phyloP scores from a whole-genome alignment of 371 early-diverging fungal species.

The Nematocida ausubeli region DNA sequence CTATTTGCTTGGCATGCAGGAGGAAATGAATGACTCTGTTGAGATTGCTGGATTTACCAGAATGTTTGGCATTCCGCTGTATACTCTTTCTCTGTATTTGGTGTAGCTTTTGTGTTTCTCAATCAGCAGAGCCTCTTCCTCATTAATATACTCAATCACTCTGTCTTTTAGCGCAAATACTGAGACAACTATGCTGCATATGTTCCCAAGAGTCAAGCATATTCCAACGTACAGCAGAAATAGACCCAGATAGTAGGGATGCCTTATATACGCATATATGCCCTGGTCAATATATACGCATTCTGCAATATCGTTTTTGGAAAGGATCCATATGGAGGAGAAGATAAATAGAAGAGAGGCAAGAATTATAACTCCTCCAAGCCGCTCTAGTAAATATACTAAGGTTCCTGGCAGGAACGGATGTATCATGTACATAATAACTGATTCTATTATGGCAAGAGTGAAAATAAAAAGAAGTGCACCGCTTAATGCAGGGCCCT shows the following conservation, averaged over 20 bases:
- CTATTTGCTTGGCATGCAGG: neutral
- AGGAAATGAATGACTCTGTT: neutral
- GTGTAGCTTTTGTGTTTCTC: conserved; percentile 45
- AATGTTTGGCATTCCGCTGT: conserved; percentile 11
- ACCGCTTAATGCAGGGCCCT: conserved; percentile 7
- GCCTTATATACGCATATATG: conserved; percentile 50
- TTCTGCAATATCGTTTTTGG: conserved; percentile 5
- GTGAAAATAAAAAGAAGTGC: conserved; percentile 16
- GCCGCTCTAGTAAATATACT: neutral
- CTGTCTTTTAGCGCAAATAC: conserved; percentile 2
- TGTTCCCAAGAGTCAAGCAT: conserved; percentile 6
- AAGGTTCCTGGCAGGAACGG: conserved; percentile 11
- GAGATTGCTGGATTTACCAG: neutral
- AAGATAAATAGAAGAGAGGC: conserved; percentile 19
- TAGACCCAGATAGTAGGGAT: conserved; percentile 53
- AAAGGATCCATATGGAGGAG: conserved; percentile 45
- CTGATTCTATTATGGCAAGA: conserved; percentile 20
- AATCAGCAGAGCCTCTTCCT: conserved; percentile 16
- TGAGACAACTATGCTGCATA: conserved; percentile 5
- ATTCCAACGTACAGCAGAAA: conserved; percentile 30
- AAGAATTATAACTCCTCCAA: conserved; percentile 24
- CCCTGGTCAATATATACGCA: conserved; percentile 55
- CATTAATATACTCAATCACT: conserved; percentile 6
- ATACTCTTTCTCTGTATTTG: conserved; percentile 35
- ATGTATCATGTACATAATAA: conserved; percentile 21